phyloP scores from a whole-genome alignment of 495 filamentous ascomycete genomes.

The Venustampulla echinocandica region DNA sequence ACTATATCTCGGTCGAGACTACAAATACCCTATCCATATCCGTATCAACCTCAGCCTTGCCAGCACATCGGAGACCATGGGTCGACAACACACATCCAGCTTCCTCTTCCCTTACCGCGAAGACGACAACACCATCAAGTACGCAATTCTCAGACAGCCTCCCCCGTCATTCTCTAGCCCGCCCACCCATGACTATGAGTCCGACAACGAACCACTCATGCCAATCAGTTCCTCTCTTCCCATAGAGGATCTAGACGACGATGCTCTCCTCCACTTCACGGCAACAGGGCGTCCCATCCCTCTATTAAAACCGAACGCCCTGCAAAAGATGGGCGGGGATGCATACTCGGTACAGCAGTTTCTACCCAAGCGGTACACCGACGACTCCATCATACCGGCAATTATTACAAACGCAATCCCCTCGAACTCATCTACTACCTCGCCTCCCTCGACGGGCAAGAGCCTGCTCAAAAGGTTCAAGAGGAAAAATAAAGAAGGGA shows the following conservation, averaged over 20 bases:
- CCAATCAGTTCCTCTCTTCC: neutral
- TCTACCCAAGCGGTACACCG: slow-evolving; percentile 14
- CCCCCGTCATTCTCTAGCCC: neutral
- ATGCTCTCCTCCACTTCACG: slow-evolving; percentile 8
- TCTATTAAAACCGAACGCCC: neutral
- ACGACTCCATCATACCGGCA: slow-evolving; percentile 19
- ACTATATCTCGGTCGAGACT: too few species aligned
- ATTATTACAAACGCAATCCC: slow-evolving; percentile 15
- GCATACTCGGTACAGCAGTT: slow-evolving; percentile 6
- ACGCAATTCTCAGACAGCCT: neutral
- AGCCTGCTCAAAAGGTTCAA: slow-evolving; percentile 1
- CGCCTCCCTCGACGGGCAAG: neutral
- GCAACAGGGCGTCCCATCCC: slow-evolving; percentile 13
- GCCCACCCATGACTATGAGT: slow-evolving; percentile 5
- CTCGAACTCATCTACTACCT: neutral
- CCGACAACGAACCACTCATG: slow-evolving; percentile 15
- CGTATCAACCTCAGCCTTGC: too few species aligned
- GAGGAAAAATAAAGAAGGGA: neutral
- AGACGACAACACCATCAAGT: slow-evolving; percentile 8
- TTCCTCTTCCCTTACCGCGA: slow-evolving; percentile 9
- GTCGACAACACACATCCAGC: too few species aligned
- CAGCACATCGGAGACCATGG: too few species aligned
- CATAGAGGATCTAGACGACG: slow-evolving; percentile 1
- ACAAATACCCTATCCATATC: too few species aligned
- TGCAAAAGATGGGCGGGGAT: slow-evolving; percentile 1